Evolutionary conservation across 495 filamentous ascomycete species (phyloP), one percentile per base, ranked within the genome.

Genomic region (Daldinia concentrica): DNA sequence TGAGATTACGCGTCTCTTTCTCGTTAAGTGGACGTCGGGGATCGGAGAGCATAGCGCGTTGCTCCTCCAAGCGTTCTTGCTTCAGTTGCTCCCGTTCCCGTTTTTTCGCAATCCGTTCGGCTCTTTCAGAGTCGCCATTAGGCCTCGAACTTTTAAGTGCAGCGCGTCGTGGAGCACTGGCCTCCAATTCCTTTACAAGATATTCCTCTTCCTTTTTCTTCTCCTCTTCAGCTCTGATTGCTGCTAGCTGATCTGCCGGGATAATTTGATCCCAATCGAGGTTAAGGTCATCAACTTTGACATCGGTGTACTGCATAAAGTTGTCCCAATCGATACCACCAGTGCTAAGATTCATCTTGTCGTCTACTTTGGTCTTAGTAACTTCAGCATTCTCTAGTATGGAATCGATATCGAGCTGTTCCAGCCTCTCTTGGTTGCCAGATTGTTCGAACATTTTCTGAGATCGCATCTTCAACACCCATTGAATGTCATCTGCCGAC

Each of bases 381-480:
- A 97, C 89, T 81, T 99, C 95, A 26, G 96, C 95, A 79, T 96
- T 96, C 54, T 92, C 94, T 11, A 99, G 89, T 24, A 99, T 94
- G 14, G 93, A 92, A 73, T 99, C 95, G 66, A 99, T 98, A 75
- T 99, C 95, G n/a, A 99, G 89, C 78, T 97, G 93, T 77, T 99
- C 95, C 27, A 99, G 86, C 77, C 95, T 94, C 81, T 93, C 89
- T 78, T 99, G 95, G 79, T 98, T 98, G 61, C 93, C 92, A 1
- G 91, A 93, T 75, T 98, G 94, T 77, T 97, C 93, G 70, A 99
- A 99, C 91, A 99, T 95, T 78, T 92, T 97, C 75, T 97, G 93
- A 26, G 94, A 94, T 74, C 94, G 90, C 69, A 91, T 90, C 83
- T 97, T 97, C 73, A 98, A 88, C 66, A 98, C 95, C 71, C 92